Conservation (phyloP, 176 grass and related monocot species). For the Carex kokanica region DNA sequence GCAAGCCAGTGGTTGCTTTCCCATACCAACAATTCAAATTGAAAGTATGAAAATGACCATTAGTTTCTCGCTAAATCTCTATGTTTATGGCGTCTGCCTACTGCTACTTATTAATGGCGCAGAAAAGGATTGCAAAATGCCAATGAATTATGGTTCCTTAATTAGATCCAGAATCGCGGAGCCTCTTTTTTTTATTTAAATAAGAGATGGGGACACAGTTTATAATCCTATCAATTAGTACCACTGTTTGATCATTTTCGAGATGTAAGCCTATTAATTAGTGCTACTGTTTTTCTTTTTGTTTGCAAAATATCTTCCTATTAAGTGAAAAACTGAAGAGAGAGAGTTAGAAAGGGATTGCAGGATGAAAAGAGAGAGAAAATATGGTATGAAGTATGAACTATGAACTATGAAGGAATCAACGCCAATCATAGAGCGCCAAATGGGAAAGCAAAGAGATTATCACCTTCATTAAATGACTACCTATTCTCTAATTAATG, state of each 20-base stretch:
- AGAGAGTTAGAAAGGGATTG: too few species aligned
- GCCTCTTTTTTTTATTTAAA: too few species aligned
- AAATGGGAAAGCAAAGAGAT: constrained; percentile 20
- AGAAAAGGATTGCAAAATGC: constrained; percentile 13
- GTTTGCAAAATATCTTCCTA: not conserved
- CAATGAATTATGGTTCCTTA: not conserved
- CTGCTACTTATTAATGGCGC: not conserved
- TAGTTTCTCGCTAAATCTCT: not conserved
- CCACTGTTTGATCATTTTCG: not conserved
- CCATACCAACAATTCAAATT: constrained; percentile 2
- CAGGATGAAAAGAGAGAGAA: too few species aligned
- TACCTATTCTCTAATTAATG: constrained; percentile 21
- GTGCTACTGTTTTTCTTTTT: not conserved
- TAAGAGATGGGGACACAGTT: too few species aligned
- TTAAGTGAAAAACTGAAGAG: too few species aligned
- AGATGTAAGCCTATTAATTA: not conserved
- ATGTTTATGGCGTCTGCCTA: not conserved
- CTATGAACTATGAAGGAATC: too few species aligned
- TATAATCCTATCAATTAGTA: not conserved
- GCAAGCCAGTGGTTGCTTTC: constrained; percentile 25
- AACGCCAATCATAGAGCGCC: constrained; percentile 21
- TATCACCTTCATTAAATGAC: constrained; percentile 13
- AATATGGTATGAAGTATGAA: not conserved
- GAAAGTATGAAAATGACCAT: not conserved
- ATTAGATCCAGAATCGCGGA: too few species aligned